phyloP scores from a whole-genome alignment of 2,329 filamentous ascomycete genomes.

The Diplodia mutila region DNA sequence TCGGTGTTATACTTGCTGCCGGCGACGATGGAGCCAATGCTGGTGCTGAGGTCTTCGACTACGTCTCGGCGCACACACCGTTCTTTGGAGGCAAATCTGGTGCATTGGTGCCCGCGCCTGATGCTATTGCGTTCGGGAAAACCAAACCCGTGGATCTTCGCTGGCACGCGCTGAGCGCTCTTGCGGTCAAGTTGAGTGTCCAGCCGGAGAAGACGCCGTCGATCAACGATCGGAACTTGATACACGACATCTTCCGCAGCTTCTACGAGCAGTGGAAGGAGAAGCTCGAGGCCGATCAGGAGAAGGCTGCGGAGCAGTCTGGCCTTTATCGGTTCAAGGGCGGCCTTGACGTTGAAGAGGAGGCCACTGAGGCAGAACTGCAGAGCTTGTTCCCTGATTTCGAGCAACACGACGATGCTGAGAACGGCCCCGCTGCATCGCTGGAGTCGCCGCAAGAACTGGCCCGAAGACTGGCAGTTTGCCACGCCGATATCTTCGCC shows the following conservation, averaged over 20 bases:
- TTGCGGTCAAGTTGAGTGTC: constrained; percentile 33
- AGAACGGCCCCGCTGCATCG: constrained; percentile 10
- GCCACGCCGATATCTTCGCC: constrained; percentile 40
- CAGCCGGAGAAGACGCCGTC: constrained; percentile 6
- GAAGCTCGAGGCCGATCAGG: constrained; percentile 75
- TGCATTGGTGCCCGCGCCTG: constrained; percentile 6
- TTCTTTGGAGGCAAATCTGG: constrained; percentile 35
- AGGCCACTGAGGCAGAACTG: constrained; percentile 74
- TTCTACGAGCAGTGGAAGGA: constrained; percentile 82
- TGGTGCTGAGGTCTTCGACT: constrained; percentile 31
- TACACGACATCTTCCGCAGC: constrained; percentile 69
- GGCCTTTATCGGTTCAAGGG: constrained; percentile 86
- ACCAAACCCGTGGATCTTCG: constrained; percentile 37
- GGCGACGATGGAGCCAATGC: constrained; percentile 26
- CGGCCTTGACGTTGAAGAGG: constrained; percentile 74
- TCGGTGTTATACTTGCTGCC: constrained; percentile 69
- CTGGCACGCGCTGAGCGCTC: constrained; percentile 41
- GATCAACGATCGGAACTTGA: constrained; percentile 43
- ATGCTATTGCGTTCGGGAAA: constrained; percentile 29
- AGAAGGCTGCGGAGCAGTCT: constrained; percentile 71
- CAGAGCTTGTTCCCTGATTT: constrained; percentile 81
- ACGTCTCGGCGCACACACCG: constrained; percentile 37
- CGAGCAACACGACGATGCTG: constrained; percentile 57
- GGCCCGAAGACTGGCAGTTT: constrained; percentile 39
- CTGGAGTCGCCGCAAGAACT: constrained; percentile 38